These are phyloP conservation scores for Gastroboletus turbinatus DNA, from an alignment of 1,284 basidiomycete genomes.

Conservation along the genomic window DNA sequence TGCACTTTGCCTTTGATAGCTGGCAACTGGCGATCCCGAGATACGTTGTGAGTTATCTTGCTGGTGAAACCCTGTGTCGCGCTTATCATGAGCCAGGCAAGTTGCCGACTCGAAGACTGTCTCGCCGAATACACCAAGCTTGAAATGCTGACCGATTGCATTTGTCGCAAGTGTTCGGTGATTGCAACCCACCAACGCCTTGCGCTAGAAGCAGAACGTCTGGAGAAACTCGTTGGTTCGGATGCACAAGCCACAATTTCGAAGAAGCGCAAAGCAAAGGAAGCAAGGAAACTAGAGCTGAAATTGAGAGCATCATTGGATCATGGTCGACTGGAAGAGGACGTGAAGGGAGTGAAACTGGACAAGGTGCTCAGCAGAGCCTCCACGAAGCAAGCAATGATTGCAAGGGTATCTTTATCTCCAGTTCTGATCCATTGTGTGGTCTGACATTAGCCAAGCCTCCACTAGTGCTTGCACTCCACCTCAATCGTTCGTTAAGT, in stretches of 20 bases:
- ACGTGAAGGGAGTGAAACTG: conserved; percentile 71
- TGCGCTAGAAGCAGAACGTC: conserved; percentile 52
- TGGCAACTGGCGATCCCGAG: conserved; percentile 78
- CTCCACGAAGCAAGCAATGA: conserved; percentile 87
- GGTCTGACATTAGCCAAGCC: conserved; percentile 49
- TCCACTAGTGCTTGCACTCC: conserved; percentile 78
- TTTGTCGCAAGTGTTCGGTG: conserved; percentile 81
- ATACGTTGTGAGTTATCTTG: conserved; percentile 42
- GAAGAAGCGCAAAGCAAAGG: conserved; percentile 71
- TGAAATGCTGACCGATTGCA: conserved; percentile 79
- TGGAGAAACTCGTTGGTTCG: conserved; percentile 47
- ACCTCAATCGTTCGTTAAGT: conserved; percentile 85
- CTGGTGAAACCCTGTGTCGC: background rate
- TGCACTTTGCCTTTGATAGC: conserved; percentile 84
- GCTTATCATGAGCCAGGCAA: conserved; percentile 38
- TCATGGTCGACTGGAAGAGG: conserved; percentile 76
- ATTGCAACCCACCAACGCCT: conserved; percentile 66
- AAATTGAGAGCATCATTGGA: conserved; percentile 65
- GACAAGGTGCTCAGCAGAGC: conserved; percentile 71
- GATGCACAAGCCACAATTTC: conserved; percentile 50
- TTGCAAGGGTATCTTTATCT: conserved; percentile 61
- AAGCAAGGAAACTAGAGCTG: conserved; percentile 61
- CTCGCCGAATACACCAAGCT: conserved; percentile 81
- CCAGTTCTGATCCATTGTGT: conserved; percentile 1
- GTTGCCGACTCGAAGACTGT: conserved; percentile 69